Evolutionary conservation across 1,284 basidiomycete species (phyloP).

Genomic region (Cystobasidium pallidum): DNA sequence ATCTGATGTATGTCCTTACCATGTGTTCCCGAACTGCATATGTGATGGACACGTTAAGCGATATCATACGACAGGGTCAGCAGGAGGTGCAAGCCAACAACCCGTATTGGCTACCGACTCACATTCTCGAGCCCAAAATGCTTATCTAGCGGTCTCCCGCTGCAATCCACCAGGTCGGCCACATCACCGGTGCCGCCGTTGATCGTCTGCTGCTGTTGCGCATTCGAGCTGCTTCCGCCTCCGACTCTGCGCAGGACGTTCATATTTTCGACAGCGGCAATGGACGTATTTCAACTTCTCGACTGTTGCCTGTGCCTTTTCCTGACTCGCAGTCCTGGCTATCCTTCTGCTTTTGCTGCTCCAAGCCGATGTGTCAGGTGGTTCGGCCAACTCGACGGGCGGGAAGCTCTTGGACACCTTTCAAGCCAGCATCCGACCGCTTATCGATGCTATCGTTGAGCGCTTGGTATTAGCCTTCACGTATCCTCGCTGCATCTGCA

Average conservation of each 20-base stretch:
- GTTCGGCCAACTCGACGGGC: not conserved
- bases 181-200: slow-evolving; percentile 13
- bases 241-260: slow-evolving; percentile 38
- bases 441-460: not conserved
- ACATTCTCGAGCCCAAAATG: slow-evolving; percentile 90
- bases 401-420: not conserved
- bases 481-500: slow-evolving; percentile 20
- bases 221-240: slow-evolving; percentile 34
- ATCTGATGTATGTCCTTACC: no score
- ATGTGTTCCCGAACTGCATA: slow-evolving; percentile 42
- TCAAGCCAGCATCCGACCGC: not conserved
- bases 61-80: not conserved
- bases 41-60: not conserved
- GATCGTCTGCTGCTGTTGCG: slow-evolving; percentile 18
- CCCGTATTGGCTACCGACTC: slow-evolving; percentile 54
- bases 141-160: slow-evolving; percentile 53
- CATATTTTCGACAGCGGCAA: not conserved
- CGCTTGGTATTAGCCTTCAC: not conserved
- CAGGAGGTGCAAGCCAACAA: not conserved
- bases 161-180: slow-evolving; percentile 23
- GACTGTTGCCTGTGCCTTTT: not conserved
- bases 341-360: no score
- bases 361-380: not conserved
- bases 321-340: no score
- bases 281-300: not conserved